Evolutionary conservation across 2,329 filamentous ascomycete genomes (phyloP).

Genomic region (Mycosphaerelloides madeirae): DNA sequence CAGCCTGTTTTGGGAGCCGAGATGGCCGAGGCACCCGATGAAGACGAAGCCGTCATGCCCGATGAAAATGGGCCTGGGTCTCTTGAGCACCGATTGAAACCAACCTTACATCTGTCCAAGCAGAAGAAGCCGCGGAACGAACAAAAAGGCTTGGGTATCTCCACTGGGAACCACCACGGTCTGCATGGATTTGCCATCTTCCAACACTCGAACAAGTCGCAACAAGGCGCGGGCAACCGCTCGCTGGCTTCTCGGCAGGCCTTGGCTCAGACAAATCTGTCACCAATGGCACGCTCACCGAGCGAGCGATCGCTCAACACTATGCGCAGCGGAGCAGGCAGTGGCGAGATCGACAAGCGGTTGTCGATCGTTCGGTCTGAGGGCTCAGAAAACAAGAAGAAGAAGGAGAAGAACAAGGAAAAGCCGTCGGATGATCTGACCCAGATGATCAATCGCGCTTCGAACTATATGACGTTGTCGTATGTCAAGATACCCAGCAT

Average conservation of each 20-base stretch:
- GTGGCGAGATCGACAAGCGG: constrained; percentile 21
- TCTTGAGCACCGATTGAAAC: constrained; percentile 74
- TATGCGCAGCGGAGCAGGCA: constrained; percentile 21
- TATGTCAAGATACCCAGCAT: constrained; percentile 94
- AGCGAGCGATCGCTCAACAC: constrained; percentile 30
- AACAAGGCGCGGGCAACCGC: constrained; percentile 14
- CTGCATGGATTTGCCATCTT: constrained; percentile 42
- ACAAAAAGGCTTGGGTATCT: constrained; percentile 31
- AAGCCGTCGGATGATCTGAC: constrained; percentile 80
- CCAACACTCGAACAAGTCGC: constrained; percentile 35
- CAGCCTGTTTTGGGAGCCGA: constrained; percentile 15
- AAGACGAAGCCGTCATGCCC: not conserved
- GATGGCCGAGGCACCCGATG: not conserved
- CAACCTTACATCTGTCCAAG: constrained; percentile 62
- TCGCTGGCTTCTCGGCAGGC: constrained; percentile 22
- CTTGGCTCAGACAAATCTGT: constrained; percentile 22
- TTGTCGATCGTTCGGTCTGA: not conserved
- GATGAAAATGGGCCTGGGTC: constrained; percentile 61
- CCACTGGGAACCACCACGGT: constrained; percentile 18
- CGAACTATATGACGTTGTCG: constrained; percentile 94
- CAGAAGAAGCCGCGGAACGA: constrained; percentile 26
- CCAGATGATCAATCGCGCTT: constrained; percentile 92
- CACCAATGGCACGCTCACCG: constrained; percentile 27
- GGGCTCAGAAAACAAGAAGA: constrained; percentile 22
- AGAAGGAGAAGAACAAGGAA: constrained; percentile 53